Evolutionary conservation across 2,329 filamentous ascomycete genomes (phyloP).

Genomic region (Aspergillus tanneri): DNA sequence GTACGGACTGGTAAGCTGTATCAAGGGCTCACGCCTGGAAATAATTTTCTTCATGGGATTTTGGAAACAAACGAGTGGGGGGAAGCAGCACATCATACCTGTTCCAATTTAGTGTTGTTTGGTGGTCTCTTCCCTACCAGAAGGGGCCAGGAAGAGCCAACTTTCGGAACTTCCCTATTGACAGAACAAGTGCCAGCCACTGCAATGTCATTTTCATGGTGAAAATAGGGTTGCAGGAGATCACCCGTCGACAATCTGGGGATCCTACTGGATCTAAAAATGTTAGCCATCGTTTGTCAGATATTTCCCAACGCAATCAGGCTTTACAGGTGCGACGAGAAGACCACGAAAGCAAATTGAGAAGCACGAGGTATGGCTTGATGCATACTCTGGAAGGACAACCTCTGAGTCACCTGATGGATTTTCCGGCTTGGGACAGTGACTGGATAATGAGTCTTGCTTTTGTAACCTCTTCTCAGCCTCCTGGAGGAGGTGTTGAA

Average conservation of each 20-base stretch:
- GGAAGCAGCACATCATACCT: conserved; percentile 46
- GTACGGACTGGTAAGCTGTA: conserved; percentile 73
- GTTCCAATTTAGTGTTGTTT: conserved; percentile 31
- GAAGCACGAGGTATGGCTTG: not conserved
- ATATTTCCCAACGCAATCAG: too few species aligned
- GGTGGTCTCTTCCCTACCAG: not conserved
- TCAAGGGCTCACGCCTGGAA: conserved; percentile 66
- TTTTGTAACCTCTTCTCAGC: conserved; percentile 59
- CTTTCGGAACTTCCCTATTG: conserved; percentile 48
- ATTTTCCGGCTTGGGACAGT: not conserved
- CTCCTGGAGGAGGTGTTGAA: conserved; percentile 62
- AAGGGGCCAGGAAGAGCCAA: conserved; percentile 8
- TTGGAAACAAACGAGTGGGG: conserved; percentile 9
- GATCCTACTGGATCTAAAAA: conserved; percentile 37
- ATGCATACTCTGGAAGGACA: conserved; percentile 6
- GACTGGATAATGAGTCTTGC: conserved; percentile 6
- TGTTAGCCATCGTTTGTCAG: not conserved
- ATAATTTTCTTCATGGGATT: conserved; percentile 73
- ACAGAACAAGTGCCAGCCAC: conserved; percentile 54
- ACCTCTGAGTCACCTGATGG: not conserved
- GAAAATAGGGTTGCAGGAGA: conserved; percentile 56
- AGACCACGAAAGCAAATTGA: not conserved
- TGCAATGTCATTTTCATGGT: conserved; percentile 53
- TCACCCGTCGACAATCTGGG: conserved; percentile 51
- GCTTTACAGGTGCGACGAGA: not conserved